These are phyloP conservation scores for Licmophora abbreviata DNA, from an alignment of 108 stramenopile species.

Conservation along the genomic window DNA sequence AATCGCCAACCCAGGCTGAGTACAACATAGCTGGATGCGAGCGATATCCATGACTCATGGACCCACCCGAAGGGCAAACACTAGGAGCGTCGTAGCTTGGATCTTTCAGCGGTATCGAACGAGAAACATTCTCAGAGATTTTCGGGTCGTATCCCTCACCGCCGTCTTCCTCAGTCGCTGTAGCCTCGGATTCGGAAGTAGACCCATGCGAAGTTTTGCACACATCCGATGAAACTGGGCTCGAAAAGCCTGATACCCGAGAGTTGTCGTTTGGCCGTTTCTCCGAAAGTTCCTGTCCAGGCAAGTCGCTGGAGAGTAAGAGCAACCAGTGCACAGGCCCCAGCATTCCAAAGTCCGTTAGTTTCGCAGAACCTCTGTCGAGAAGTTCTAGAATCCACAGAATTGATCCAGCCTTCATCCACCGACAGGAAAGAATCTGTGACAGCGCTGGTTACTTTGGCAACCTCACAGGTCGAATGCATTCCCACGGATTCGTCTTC, in stretches of 20 bases:
- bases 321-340: conserved; percentile 73
- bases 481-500: conserved; percentile 53
- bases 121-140: too few species aligned
- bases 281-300: conserved; percentile 35
- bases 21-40: conserved; percentile 75
- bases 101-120: not conserved
- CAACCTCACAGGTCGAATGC: conserved; percentile 59
- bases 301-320: conserved; percentile 68
- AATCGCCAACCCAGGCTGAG: conserved; percentile 83
- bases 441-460: conserved; percentile 60
- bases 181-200: conserved; percentile 62
- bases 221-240: conserved; percentile 53
- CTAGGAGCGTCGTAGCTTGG: conserved; percentile 27
- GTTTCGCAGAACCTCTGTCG: conserved; percentile 75
- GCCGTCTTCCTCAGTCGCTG: conserved; percentile 73
- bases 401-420: conserved; percentile 86
- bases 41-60: conserved; percentile 64
- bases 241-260: conserved; percentile 59
- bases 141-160: conserved; percentile 44
- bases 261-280: conserved; percentile 40
- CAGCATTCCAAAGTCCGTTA: conserved; percentile 83
- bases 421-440: conserved; percentile 72
- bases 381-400: conserved; percentile 69
- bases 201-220: conserved; percentile 45
- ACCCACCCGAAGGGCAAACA: conserved; percentile 52